Percentiles rank a stretch among this genome's conserved stretches.
Conservation (phyloP, 257 asterid genomes). For the Capsicum rhomboideum region DNA sequence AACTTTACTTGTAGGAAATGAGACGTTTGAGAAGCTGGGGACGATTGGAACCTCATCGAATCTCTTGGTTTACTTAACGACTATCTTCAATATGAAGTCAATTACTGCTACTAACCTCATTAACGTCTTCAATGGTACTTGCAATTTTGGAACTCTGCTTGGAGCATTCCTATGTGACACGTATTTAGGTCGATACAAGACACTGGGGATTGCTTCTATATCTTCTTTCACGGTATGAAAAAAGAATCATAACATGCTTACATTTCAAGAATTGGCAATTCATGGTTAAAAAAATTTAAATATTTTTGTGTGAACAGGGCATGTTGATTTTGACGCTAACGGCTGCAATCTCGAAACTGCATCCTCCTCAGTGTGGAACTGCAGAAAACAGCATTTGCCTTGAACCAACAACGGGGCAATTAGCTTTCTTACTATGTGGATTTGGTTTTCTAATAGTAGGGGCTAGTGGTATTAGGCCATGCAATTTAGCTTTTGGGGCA, state of each 20-base stretch:
- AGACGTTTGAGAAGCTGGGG: conserved; percentile 30
- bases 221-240: conserved; percentile 18
- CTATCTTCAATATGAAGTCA: conserved; percentile 22
- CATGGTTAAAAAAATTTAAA: not conserved
- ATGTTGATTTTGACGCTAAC: conserved; percentile 17
- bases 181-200: conserved; percentile 28
- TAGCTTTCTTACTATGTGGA: conserved; percentile 10
- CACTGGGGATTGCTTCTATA: conserved; percentile 19
- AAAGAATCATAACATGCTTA: not conserved
- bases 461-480: conserved; percentile 23
- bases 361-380: conserved; percentile 13
- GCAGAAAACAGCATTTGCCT: not conserved
- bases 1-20: conserved; percentile 19
- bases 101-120: conserved; percentile 20
- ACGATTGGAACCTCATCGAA: conserved; percentile 27
- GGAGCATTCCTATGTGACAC: conserved; percentile 28
- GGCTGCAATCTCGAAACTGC: conserved; percentile 14
- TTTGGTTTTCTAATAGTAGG: conserved; percentile 14
- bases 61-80: conserved; percentile 22
- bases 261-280: not conserved
- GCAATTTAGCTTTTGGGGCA: conserved; percentile 28
- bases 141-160: conserved; percentile 20
- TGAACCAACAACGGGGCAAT: conserved; percentile 15
- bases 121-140: conserved; percentile 27
- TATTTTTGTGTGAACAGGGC: conserved; percentile 1